These are phyloP conservation scores for Ricinus communis DNA, from an alignment of 345 rosid genomes.

Conservation along the genomic window DNA sequence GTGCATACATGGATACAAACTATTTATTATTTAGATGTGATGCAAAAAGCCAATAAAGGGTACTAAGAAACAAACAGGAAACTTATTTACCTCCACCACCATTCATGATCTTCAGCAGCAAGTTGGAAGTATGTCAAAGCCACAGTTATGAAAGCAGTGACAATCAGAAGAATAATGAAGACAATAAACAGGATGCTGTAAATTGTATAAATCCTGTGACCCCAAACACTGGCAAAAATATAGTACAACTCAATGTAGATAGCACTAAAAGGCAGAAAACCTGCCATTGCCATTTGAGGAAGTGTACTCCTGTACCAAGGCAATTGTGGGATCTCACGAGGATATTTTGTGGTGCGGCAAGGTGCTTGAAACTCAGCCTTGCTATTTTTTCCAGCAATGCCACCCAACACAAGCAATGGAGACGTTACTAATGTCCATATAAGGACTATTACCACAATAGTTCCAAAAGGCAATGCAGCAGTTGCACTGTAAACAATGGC, in stretches of 20 bases:
- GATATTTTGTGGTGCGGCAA: slow-evolving; percentile 81
- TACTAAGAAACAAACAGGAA: background rate
- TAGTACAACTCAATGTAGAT: slow-evolving; percentile 87
- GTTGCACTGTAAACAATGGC: slow-evolving; percentile 83
- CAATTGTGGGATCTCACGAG: slow-evolving; percentile 72
- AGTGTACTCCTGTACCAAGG: slow-evolving; percentile 84
- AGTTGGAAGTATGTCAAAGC: slow-evolving; percentile 94
- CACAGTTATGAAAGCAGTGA: slow-evolving; percentile 87
- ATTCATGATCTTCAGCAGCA: slow-evolving; percentile 88
- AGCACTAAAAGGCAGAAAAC: slow-evolving; percentile 74
- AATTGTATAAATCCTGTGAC: slow-evolving; percentile 82
- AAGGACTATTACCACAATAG: slow-evolving; percentile 76
- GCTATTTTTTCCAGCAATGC: slow-evolving; percentile 92
- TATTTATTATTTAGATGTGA: background rate
- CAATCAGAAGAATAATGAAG: slow-evolving; percentile 75
- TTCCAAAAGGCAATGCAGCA: slow-evolving; percentile 84
- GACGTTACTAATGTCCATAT: slow-evolving; percentile 87
- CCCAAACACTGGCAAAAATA: slow-evolving; percentile 89
- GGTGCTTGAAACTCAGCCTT: slow-evolving; percentile 94
- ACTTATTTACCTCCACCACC: slow-evolving; percentile 89
- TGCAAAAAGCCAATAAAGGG: background rate
- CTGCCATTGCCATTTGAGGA: slow-evolving; percentile 96
- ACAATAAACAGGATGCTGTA: slow-evolving; percentile 83
- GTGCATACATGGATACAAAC: background rate
- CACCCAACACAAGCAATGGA: slow-evolving; percentile 85